Conservation (phyloP, 371 early-diverging fungal genomes). For the Rhizomucor miehei region DNA sequence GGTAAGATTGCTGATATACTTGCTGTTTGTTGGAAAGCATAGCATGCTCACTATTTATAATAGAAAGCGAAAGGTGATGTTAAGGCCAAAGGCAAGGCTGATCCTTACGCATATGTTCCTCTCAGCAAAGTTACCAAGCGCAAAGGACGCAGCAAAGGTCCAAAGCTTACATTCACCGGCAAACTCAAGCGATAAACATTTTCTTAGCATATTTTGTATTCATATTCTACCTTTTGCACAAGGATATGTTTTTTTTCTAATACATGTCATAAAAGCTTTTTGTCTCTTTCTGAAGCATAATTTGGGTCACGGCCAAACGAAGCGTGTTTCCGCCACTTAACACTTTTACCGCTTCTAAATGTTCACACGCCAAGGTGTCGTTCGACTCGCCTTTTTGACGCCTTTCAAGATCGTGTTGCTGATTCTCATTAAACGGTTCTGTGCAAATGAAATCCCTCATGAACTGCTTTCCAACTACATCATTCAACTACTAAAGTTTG, state of each 20-base stretch:
- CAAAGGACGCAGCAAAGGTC: conserved; percentile 38
- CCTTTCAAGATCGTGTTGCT: conserved; percentile 21
- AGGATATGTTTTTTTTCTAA: too few species aligned
- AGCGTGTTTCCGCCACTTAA: too few species aligned
- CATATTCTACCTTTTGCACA: too few species aligned
- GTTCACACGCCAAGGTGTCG: conserved; percentile 6
- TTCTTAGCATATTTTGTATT: too few species aligned
- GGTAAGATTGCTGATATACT: conserved; percentile 26
- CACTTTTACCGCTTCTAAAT: background rate
- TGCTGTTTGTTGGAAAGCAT: too few species aligned
- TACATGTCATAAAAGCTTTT: too few species aligned
- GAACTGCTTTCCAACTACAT: conserved; percentile 10
- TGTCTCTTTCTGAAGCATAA: too few species aligned
- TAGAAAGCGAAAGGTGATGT: conserved; percentile 92
- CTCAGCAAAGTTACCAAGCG: conserved; percentile 60
- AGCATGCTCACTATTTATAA: too few species aligned
- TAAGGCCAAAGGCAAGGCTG: conserved; percentile 80
- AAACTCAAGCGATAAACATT: conserved; percentile 34
- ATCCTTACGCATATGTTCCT: conserved; percentile 97
- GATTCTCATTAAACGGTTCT: conserved; percentile 12
- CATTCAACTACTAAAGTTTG: conserved; percentile 10
- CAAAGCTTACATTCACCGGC: conserved; percentile 44
- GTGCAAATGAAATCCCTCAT: conserved; percentile 9
- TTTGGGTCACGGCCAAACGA: too few species aligned
- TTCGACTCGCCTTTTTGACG: conserved; percentile 15